Evolutionary conservation across 2,329 filamentous ascomycete genomes (phyloP).

Genomic region (Lizonia empirigonia): DNA sequence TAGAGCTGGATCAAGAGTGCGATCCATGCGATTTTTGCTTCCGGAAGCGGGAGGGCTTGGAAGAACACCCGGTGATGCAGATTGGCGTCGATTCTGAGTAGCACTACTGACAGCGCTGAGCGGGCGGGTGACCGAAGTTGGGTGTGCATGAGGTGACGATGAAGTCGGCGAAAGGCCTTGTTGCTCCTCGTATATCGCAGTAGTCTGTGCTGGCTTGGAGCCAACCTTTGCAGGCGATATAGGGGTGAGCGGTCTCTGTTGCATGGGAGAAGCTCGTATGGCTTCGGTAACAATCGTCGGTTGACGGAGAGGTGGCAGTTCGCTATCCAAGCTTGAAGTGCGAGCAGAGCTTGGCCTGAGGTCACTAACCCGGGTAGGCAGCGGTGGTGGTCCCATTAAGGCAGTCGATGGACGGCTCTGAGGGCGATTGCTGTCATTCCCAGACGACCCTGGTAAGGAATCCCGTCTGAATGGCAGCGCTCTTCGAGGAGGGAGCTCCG

Average conservation of each 20-base stretch:
- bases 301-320: slow-evolving; percentile 45
- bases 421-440: slow-evolving; percentile 28
- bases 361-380: slow-evolving; percentile 31
- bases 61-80: slow-evolving; percentile 1
- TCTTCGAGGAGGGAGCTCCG: slow-evolving; percentile 44
- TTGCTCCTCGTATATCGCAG: neutral
- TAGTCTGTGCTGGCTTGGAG: neutral
- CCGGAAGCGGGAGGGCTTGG: slow-evolving; percentile 15
- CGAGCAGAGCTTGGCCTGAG: slow-evolving; percentile 29
- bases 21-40: neutral
- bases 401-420: slow-evolving; percentile 33
- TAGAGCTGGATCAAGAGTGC: neutral
- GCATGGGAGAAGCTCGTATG: slow-evolving; percentile 1
- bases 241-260: slow-evolving; percentile 12
- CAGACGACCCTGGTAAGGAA: slow-evolving; percentile 34
- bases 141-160: slow-evolving; percentile 16
- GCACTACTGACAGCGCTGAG: slow-evolving; percentile 23
- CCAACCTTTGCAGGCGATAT: neutral
- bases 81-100: slow-evolving; percentile 9
- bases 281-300: slow-evolving; percentile 37
- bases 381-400: slow-evolving; percentile 41
- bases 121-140: slow-evolving; percentile 12
- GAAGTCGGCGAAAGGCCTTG: slow-evolving; percentile 13
- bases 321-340: slow-evolving; percentile 21
- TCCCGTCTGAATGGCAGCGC: slow-evolving; percentile 50